These are phyloP conservation scores for Rhododendron griersonianum DNA, from an alignment of 148 eudicot species.

Conservation along the genomic window DNA sequence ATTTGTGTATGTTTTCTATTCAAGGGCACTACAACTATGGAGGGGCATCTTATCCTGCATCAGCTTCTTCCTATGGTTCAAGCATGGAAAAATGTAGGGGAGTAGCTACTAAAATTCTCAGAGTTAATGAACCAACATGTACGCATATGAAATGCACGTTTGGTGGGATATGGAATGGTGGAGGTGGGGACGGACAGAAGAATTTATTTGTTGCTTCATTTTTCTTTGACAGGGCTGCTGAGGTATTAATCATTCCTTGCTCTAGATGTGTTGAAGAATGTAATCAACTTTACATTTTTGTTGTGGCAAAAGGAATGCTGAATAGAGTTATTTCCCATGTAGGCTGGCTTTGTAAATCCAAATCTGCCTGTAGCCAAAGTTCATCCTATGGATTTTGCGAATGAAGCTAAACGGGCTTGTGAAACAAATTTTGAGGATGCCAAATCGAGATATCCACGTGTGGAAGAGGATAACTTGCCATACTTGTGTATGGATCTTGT, in stretches of 20 bases:
- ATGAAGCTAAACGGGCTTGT: constrained; percentile 82
- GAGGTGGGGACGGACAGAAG: constrained; percentile 92
- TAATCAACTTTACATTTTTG: neutral
- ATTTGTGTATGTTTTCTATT: constrained; percentile 11
- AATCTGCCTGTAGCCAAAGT: constrained; percentile 59
- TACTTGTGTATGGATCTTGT: constrained; percentile 94
- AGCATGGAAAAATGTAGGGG: constrained; percentile 52
- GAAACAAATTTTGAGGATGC: constrained; percentile 54
- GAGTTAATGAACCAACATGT: constrained; percentile 79
- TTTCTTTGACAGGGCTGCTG: constrained; percentile 96
- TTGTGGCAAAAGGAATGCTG: neutral
- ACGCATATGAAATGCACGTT: constrained; percentile 97
- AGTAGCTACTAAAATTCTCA: constrained; percentile 61
- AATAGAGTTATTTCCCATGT: constrained; percentile 1
- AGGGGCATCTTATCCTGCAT: constrained; percentile 42
- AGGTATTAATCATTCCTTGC: constrained; percentile 38
- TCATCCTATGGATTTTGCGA: constrained; percentile 60
- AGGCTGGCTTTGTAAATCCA: constrained; percentile 88
- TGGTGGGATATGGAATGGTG: constrained; percentile 96
- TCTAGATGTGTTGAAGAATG: neutral
- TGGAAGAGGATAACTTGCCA: constrained; percentile 69
- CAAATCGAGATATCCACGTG: constrained; percentile 53
- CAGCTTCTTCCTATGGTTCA: constrained; percentile 64
- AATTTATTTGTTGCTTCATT: constrained; percentile 92
- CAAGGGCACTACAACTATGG: constrained; percentile 81